A percentile compares a stretch with the other conserved stretches of the same genome.
Conservation (phyloP, 768 basidiomycete genomes). For the Glaciozyma martinii region DNA sequence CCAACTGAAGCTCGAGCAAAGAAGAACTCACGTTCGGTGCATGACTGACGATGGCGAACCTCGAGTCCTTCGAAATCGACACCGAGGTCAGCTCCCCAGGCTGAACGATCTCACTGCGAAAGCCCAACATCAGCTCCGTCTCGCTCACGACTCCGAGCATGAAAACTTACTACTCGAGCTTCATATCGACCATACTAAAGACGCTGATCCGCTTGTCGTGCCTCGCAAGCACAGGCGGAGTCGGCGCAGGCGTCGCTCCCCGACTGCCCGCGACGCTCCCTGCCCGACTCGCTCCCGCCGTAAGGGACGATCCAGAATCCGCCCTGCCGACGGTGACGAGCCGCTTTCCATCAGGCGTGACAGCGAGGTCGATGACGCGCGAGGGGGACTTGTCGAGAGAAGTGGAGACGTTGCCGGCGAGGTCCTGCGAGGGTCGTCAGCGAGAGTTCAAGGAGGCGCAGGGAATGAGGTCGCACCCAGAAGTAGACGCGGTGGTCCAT, state of each 20-base stretch:
- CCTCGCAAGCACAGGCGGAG: conserved; percentile 15
- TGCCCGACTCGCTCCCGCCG: conserved; percentile 32
- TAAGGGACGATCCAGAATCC: conserved; percentile 29
- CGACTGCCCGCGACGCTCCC: conserved; percentile 31
- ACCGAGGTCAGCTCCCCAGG: conserved; percentile 53
- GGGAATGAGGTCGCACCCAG: conserved; percentile 52
- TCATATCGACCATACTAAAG: conserved; percentile 62
- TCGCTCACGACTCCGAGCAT: background rate
- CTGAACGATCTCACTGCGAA: conserved; percentile 24
- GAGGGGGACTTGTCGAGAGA: conserved; percentile 60
- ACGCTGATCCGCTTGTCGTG: conserved; percentile 56
- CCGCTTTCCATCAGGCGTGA: conserved; percentile 73
- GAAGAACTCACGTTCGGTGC: conserved; percentile 63
- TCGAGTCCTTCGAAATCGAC: conserved; percentile 56
- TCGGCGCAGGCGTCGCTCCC: conserved; percentile 15
- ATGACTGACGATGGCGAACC: conserved; percentile 75
- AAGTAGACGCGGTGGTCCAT: conserved; percentile 73
- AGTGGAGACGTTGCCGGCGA: conserved; percentile 61
- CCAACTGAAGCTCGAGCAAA: background rate
- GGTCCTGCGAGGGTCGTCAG: conserved; percentile 49
- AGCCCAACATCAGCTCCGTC: background rate
- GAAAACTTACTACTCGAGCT: conserved; percentile 54
- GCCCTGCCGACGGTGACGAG: conserved; percentile 67
- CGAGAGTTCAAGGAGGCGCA: background rate
- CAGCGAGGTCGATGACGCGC: conserved; percentile 74